Base-by-base conservation (phyloP, 306 rosid species). In the Castanea sativa region DNA sequence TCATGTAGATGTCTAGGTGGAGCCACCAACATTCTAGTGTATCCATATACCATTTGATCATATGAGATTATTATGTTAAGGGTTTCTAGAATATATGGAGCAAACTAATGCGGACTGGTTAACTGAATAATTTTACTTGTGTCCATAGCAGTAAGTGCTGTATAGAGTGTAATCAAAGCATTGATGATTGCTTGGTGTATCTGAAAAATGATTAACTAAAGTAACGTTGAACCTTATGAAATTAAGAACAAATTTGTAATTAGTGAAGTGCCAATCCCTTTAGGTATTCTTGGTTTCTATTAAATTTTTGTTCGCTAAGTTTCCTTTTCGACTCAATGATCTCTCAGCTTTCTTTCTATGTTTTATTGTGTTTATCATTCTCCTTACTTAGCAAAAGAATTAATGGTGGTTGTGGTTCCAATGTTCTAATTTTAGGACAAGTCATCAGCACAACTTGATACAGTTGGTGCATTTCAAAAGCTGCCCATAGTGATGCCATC, bases 401-500 rank as follows among this genome's bases (percentile, higher is more conserved):
- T 73, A 49, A 41, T 59, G 67, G 33, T 32, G 55, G 33, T 55
- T 75, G n/a, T 43, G 6, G 75, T 82, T 65, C 76, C 38, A 23
- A 71, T 67, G 23, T 69, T 67, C 18, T 80, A 81, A 80, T 71
- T 78, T 74, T 82, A 95, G 92, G 97, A 91, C 25, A 85, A 83
- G 49, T 60, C 84, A 79, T 82, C 85, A 16, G 83, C 74, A 74
- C 76, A 69, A 74, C 60, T 78, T 38, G 96, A 95, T 81, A 87
- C 79, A 64, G 67, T 93, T 70, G 98, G 97, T 60, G 98, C 99
- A 76, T 95, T 95, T 88, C 99, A 95, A 80, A 93, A 89, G 90
- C 86, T 95, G 78, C 99, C 99, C 20, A 83, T 95, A 85, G 99
- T 93, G 87, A 91, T 90, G 98, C 98, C 98, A 65, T 89, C 97